Evolutionary conservation across 352 stramenopile species (phyloP).

Genomic region (Globisporangium middletonii): DNA sequence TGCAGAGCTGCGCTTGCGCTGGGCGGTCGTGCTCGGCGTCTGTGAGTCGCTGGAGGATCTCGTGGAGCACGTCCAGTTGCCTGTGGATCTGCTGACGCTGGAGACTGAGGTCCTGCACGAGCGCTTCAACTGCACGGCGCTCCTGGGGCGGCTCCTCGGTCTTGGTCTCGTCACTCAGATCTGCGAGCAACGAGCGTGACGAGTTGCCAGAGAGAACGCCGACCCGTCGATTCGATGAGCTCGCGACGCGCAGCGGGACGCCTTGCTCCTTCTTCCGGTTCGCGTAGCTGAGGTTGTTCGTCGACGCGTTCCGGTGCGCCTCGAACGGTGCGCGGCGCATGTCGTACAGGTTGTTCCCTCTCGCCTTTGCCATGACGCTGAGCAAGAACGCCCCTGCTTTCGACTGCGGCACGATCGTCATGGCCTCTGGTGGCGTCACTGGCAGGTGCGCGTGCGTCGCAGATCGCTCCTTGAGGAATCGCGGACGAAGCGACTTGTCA

Average conservation of each 20-base stretch:
- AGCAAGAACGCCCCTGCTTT: slow-evolving; percentile 55
- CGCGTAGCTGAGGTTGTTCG: slow-evolving; percentile 24
- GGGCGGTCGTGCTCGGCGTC: slow-evolving; percentile 16
- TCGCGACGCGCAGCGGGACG: slow-evolving; percentile 20
- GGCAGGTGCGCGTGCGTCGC: slow-evolving; percentile 34
- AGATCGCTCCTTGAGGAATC: slow-evolving; percentile 51
- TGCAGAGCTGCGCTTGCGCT: slow-evolving; percentile 20
- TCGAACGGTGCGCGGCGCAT: slow-evolving; percentile 16
- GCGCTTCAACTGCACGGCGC: slow-evolving; percentile 7
- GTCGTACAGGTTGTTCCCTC: slow-evolving; percentile 15
- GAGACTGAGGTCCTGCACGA: slow-evolving; percentile 28
- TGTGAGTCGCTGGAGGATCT: slow-evolving; percentile 32
- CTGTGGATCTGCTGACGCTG: slow-evolving; percentile 31
- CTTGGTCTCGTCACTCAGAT: slow-evolving; percentile 17
- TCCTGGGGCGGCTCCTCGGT: slow-evolving; percentile 5
- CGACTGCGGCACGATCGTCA: slow-evolving; percentile 29
- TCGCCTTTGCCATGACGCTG: slow-evolving; percentile 34
- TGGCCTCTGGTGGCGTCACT: not conserved
- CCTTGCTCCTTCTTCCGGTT: slow-evolving; percentile 24
- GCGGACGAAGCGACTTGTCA: slow-evolving; percentile 32
- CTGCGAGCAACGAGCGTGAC: slow-evolving; percentile 4
- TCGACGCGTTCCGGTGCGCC: slow-evolving; percentile 13
- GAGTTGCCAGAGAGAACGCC: slow-evolving; percentile 5
- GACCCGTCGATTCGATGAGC: slow-evolving; percentile 9
- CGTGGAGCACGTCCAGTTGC: slow-evolving; percentile 27